Percentiles rank a stretch among this genome's conserved stretches.
Conservation (phyloP, 371 early-diverging fungal genomes). For the Rhizopus stolonifer region DNA sequence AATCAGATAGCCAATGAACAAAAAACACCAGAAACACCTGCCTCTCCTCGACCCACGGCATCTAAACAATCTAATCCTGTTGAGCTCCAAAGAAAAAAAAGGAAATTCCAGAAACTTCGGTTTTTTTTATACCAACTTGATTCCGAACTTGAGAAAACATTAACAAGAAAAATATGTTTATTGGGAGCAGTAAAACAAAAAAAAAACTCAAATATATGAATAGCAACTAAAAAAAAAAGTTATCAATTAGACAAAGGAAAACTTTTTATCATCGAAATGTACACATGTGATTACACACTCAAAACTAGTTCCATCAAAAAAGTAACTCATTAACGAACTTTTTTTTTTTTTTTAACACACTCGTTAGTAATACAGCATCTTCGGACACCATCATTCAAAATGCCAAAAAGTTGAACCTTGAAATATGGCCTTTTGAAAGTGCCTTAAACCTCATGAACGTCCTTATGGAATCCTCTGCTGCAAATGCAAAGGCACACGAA, state of each 20-base stretch:
- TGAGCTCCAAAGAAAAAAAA: background rate
- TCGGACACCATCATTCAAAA: conserved; percentile 16
- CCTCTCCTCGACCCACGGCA: background rate
- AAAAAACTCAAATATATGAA: no score
- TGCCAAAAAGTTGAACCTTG: conserved; percentile 6
- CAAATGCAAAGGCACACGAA: background rate
- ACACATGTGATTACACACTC: conserved; percentile 42
- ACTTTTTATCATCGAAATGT: conserved; percentile 47
- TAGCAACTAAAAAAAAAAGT: no score
- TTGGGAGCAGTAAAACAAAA: conserved; percentile 32
- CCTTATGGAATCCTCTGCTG: conserved; percentile 12
- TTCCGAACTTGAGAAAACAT: background rate
- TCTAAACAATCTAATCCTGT: background rate
- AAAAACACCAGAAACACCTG: background rate
- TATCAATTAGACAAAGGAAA: conserved; percentile 37
- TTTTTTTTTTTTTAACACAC: no score
- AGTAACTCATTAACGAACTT: no score
- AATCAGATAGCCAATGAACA: background rate
- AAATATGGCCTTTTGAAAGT: conserved; percentile 19
- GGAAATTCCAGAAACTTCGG: background rate
- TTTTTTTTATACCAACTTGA: conserved; percentile 2
- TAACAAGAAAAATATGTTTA: conserved; percentile 3
- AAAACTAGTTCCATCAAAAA: conserved; percentile 21
- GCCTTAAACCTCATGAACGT: conserved; percentile 12
- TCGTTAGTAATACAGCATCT: background rate